Evolutionary conservation across 1,139 yeast genomes (phyloP).

Genomic region (Tardiomyces blankii): DNA sequence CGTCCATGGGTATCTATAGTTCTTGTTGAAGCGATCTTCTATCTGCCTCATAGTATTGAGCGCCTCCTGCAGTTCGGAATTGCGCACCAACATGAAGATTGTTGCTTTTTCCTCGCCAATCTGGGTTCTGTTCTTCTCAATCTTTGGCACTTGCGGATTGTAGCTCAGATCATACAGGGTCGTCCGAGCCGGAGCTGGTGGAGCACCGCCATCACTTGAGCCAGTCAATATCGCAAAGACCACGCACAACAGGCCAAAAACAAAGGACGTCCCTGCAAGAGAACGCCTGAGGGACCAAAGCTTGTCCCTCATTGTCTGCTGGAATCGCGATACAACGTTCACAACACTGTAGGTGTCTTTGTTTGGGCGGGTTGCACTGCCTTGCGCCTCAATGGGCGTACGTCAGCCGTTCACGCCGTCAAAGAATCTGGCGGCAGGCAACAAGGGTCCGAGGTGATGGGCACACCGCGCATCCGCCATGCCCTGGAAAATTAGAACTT

Average conservation of each 20-base stretch:
- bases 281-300: not conserved
- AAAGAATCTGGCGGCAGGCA: too few relatives aligned
- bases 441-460: too few relatives aligned
- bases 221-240: not conserved
- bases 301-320: not conserved
- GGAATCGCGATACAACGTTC: too few relatives aligned
- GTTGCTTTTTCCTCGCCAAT: slow-evolving; percentile 48
- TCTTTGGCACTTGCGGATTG: slow-evolving; percentile 12
- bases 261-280: not conserved
- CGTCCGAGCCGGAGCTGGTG: not conserved
- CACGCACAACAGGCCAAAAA: not conserved
- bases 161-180: slow-evolving; percentile 10
- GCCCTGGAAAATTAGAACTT: too few relatives aligned
- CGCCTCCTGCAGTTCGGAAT: slow-evolving; percentile 53
- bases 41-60: slow-evolving; percentile 53
- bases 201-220: not conserved
- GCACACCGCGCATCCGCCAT: too few relatives aligned
- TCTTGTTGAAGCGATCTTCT: slow-evolving; percentile 46
- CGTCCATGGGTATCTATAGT: slow-evolving; percentile 67
- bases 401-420: too few relatives aligned
- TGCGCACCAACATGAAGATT: slow-evolving; percentile 61
- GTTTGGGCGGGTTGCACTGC: too few relatives aligned
- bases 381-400: too few relatives aligned
- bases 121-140: slow-evolving; percentile 23
- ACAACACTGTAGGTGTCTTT: too few relatives aligned